phyloP scores from a whole-genome alignment of 1,284 basidiomycete species.

The Filobasidium uniguttulatum region DNA sequence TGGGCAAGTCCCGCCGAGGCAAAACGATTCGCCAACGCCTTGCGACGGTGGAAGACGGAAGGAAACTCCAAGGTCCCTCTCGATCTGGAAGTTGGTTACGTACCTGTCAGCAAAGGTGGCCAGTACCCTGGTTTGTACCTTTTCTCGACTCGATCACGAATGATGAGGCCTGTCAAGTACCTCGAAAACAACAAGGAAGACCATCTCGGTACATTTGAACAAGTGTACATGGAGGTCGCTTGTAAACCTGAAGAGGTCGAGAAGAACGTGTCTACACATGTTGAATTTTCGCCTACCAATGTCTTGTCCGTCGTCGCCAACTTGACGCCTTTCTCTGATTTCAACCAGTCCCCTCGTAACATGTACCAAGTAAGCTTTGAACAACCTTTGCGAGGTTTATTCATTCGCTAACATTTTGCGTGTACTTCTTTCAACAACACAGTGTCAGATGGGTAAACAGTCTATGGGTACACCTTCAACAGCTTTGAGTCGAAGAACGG shows the following conservation, averaged over 20 bases:
- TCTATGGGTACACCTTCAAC: constrained; percentile 98
- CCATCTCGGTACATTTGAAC: constrained; percentile 91
- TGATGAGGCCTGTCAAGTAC: constrained; percentile 98
- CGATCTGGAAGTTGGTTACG: constrained; percentile 89
- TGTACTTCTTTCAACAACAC: constrained; percentile 2
- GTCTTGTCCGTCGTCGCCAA: constrained; percentile 68
- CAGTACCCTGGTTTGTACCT: constrained; percentile 96
- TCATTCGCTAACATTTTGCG: neutral
- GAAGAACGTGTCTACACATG: constrained; percentile 65
- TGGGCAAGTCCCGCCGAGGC: constrained; percentile 72
- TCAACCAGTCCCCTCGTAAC: constrained; percentile 63
- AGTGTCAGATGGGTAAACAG: constrained; percentile 94
- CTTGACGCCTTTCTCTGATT: constrained; percentile 65
- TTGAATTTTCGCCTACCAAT: constrained; percentile 88
- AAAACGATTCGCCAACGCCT: constrained; percentile 61
- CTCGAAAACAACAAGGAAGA: constrained; percentile 74
- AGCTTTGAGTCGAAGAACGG: constrained; percentile 76
- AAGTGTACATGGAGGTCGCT: constrained; percentile 98
- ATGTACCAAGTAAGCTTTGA: constrained; percentile 48
- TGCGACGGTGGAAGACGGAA: constrained; percentile 95
- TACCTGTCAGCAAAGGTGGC: constrained; percentile 78
- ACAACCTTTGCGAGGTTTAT: constrained; percentile 7
- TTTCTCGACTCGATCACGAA: constrained; percentile 73
- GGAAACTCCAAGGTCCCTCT: constrained; percentile 66
- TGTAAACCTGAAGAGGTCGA: constrained; percentile 83